These are phyloP conservation scores for Gymnopilus junonius DNA, from an alignment of 768 basidiomycete genomes.

Conservation along the genomic window DNA sequence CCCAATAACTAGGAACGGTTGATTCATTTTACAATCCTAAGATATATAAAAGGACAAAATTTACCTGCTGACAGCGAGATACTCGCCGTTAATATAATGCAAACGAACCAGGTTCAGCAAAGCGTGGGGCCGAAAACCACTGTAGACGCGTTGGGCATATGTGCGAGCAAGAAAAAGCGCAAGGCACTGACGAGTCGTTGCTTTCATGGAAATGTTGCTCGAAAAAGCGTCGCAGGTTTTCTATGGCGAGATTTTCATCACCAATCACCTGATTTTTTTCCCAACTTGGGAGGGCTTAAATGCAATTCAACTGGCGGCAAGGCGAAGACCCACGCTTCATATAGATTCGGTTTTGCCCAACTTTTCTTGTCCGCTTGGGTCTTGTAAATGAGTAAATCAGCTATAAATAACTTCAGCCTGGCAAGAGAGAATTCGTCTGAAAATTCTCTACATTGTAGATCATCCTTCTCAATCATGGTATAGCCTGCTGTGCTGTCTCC, in stretches of 20 bases:
- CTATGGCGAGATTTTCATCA: conserved; percentile 70
- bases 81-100: conserved; percentile 76
- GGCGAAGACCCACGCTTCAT: conserved; percentile 52
- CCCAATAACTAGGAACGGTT: conserved; percentile 55
- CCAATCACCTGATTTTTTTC: conserved; percentile 66
- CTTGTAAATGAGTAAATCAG: conserved; percentile 60
- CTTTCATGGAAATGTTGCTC: conserved; percentile 84
- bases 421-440: too few relatives aligned
- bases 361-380: conserved; percentile 67
- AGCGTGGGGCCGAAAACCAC: conserved; percentile 81
- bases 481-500: conserved; percentile 55
- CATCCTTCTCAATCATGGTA: conserved; percentile 52
- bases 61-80: conserved; percentile 71
- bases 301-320: neutral
- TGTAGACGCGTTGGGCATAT: conserved; percentile 29
- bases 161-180: neutral
- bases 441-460: conserved; percentile 39
- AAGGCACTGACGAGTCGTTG: conserved; percentile 72
- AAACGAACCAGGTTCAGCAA: conserved; percentile 77
- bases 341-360: conserved; percentile 66
- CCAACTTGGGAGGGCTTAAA: conserved; percentile 49
- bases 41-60: neutral
- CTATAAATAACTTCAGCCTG: conserved; percentile 22
- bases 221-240: conserved; percentile 78
- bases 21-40: conserved; percentile 4